phyloP scores from a whole-genome alignment of 225 moss, liverwort and hornwort species.

The Takakia lepidozioides region DNA sequence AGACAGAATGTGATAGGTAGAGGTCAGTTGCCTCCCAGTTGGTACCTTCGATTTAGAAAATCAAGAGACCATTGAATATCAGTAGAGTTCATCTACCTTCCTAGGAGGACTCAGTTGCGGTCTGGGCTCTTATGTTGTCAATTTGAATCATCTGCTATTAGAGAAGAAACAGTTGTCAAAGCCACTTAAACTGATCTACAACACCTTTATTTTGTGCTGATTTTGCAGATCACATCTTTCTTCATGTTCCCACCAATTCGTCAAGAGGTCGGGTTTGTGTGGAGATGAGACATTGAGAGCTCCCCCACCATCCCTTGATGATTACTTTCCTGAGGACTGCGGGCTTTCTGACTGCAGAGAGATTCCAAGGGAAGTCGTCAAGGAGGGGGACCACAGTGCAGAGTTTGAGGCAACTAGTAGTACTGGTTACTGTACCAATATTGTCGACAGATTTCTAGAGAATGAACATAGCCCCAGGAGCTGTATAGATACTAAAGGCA shows the following conservation, averaged over 20 bases:
- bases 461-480: neutral
- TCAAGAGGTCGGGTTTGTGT: neutral
- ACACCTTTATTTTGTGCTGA: neutral
- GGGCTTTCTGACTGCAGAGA: neutral
- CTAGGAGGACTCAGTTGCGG: no score
- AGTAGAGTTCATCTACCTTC: no score
- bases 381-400: neutral
- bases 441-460: neutral
- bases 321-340: neutral
- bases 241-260: neutral
- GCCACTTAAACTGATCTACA: no score
- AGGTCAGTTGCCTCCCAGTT: neutral
- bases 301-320: constrained; percentile 1
- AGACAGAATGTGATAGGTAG: no score
- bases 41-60: no score
- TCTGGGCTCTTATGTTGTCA: no score
- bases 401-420: neutral
- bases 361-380: neutral
- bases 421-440: neutral
- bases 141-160: no score
- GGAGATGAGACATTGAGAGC: neutral
- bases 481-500: neutral
- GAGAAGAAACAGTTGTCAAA: no score
- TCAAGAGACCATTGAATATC: no score
- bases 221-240: constrained; percentile 4